Conservation (phyloP, 176 grass and related monocot species). For the Hsuehochloa calcarea region DNA sequence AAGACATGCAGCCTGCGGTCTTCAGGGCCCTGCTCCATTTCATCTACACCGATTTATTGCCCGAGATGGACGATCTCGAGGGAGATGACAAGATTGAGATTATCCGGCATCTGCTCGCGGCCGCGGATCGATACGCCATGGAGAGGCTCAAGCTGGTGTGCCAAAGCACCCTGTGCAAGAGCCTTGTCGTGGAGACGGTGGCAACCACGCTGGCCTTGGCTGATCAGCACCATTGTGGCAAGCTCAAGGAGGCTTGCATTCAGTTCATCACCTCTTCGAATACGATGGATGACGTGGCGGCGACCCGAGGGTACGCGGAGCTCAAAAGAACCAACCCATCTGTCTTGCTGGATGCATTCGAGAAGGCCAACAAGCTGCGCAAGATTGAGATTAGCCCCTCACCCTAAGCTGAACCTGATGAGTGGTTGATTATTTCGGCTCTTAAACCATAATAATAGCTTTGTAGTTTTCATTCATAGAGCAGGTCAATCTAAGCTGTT, state of each 20-base stretch:
- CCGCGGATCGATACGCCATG: background rate
- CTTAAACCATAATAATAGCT: too few relatives aligned
- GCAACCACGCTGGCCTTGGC: conserved; percentile 17
- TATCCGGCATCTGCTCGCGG: conserved; percentile 19
- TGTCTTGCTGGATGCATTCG: too few relatives aligned
- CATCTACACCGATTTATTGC: conserved; percentile 24
- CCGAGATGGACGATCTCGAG: background rate
- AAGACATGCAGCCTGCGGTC: conserved; percentile 34
- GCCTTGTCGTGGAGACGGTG: conserved; percentile 9
- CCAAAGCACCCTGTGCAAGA: background rate
- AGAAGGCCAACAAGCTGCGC: too few relatives aligned
- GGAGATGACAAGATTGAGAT: background rate
- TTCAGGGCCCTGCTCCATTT: conserved; percentile 36
- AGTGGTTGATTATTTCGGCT: too few relatives aligned
- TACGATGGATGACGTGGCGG: too few relatives aligned
- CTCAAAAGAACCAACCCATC: too few relatives aligned
- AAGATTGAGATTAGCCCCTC: too few relatives aligned
- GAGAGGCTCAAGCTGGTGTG: conserved; percentile 22
- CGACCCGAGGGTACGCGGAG: too few relatives aligned
- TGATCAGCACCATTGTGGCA: conserved; percentile 12
- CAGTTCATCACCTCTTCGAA: too few relatives aligned
- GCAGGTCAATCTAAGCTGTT: too few relatives aligned
- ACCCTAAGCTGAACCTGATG: too few relatives aligned
- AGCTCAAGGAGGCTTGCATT: conserved; percentile 18
- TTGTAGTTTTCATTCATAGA: too few relatives aligned